phyloP scores from a whole-genome alignment of 129 eudicot genomes.

The Chrysanthemum lavandulifolium region DNA sequence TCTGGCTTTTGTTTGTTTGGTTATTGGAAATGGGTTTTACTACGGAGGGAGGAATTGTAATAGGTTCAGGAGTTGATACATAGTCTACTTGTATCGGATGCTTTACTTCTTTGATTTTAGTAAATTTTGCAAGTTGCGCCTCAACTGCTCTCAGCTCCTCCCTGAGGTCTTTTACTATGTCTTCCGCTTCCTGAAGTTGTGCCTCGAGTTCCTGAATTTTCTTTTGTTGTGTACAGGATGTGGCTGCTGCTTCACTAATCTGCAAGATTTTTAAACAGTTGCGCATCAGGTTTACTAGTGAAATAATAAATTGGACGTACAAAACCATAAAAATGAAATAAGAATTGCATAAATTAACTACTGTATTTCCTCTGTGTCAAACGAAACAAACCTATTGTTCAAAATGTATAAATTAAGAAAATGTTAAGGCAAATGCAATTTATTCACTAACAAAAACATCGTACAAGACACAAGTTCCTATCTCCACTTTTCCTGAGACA shows the following conservation, averaged over 20 bases:
- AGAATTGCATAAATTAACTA: neutral
- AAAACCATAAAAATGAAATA: neutral
- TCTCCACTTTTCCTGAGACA: too few species aligned
- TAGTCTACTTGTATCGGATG: slow-evolving; percentile 25
- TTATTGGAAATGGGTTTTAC: slow-evolving; percentile 21
- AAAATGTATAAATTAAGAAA: neutral
- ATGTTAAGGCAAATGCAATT: too few species aligned
- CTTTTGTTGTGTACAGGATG: slow-evolving; percentile 58
- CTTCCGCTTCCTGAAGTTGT: slow-evolving; percentile 96
- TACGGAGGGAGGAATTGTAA: slow-evolving; percentile 30
- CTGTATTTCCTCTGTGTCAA: neutral
- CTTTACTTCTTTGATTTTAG: slow-evolving; percentile 38
- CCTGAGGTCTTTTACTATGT: slow-evolving; percentile 83
- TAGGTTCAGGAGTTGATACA: slow-evolving; percentile 22
- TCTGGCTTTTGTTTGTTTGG: slow-evolving; percentile 35
- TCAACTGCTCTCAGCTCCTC: slow-evolving; percentile 68
- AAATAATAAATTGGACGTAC: too few species aligned
- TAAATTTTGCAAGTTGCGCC: slow-evolving; percentile 50
- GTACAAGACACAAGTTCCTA: too few species aligned
- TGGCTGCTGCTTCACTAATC: slow-evolving; percentile 61
- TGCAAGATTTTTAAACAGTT: slow-evolving; percentile 43
- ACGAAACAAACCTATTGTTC: neutral
- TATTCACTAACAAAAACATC: too few species aligned
- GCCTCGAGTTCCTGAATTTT: slow-evolving; percentile 93
- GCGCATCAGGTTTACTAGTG: too few species aligned